These are phyloP conservation scores for Leishmania lainsoni DNA, from an alignment of 208 protist genomes.

Conservation along the genomic window DNA sequence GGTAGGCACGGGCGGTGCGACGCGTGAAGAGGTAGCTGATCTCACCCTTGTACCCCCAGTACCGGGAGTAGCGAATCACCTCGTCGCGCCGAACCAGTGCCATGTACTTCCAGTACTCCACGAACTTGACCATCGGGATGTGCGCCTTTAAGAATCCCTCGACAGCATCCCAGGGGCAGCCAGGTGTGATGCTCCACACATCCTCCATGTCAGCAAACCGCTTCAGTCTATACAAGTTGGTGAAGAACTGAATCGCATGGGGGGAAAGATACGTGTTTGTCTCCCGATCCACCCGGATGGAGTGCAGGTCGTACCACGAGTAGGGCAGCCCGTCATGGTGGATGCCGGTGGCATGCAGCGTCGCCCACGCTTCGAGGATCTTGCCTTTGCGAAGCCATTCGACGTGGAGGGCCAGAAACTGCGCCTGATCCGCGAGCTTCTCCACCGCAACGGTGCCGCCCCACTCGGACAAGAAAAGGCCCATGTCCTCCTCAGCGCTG, in stretches of 20 bases:
- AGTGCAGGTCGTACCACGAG: slow-evolving; percentile 80
- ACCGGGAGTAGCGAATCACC: slow-evolving; percentile 84
- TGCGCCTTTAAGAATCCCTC: slow-evolving; percentile 48
- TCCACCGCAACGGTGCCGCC: slow-evolving; percentile 19
- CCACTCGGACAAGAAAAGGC: slow-evolving; percentile 31
- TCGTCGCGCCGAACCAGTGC: slow-evolving; percentile 62
- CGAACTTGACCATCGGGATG: slow-evolving; percentile 74
- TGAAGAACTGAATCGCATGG: slow-evolving; percentile 85
- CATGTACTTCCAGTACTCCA: slow-evolving; percentile 91
- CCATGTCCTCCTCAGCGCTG: slow-evolving; percentile 39
- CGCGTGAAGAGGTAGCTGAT: slow-evolving; percentile 70
- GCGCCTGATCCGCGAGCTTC: slow-evolving; percentile 19
- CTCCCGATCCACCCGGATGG: slow-evolving; percentile 53
- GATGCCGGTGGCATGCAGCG: slow-evolving; percentile 66
- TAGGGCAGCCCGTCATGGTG: slow-evolving; percentile 76
- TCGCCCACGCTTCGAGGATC: slow-evolving; percentile 69
- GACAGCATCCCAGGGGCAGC: slow-evolving; percentile 76
- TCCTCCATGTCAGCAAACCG: slow-evolving; percentile 43
- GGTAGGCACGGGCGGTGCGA: slow-evolving; percentile 49
- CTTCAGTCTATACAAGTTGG: slow-evolving; percentile 74
- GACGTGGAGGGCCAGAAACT: slow-evolving; percentile 48
- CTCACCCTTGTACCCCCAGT: slow-evolving; percentile 88
- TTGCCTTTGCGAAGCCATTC: slow-evolving; percentile 45
- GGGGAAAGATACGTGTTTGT: slow-evolving; percentile 84
- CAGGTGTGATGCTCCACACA: slow-evolving; percentile 85